Base-by-base conservation (phyloP, 805 yeast species). In the Metschnikowia peoriensis region DNA sequence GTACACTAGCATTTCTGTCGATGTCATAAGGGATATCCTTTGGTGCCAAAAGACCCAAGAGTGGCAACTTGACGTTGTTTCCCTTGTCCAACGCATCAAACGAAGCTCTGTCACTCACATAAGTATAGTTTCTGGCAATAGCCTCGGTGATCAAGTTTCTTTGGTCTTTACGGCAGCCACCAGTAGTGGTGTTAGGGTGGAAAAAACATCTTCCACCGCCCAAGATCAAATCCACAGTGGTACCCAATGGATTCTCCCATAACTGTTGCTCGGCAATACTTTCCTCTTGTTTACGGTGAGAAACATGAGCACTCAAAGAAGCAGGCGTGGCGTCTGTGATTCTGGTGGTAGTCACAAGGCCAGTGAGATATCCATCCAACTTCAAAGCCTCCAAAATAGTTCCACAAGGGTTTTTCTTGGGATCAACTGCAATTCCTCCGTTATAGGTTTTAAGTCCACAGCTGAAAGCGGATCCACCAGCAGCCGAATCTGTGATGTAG, bases 251-350 rank as follows among this genome's bases (percentile, higher is more conserved):
- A 62, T 88, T 86, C 38, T 81, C 77, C 37, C 97, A 96, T 51
- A 91, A 66, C 65, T 89, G 94, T 56, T 91, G 97, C 62, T 82
- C 82, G 7, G 97, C 97, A 65, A 91, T 89, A 66, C 83, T 74
- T 64, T 87, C 91, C 67, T 90, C 96, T 71, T 86, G 88, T 59
- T 71, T 77, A 64, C 97, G 79, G 63, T 73, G 79, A 57, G 83
- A 84, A 14, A 79, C 93, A 66, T 91, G 97, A 3, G 96, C 62
- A 38, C 89, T 82, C 66, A 89, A 92, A 0, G 91, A 82, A 11
- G 96, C 97, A 0, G 97, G 97, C 0, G 97, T 92, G n/a, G 97
- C 97, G 67, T 91, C 97, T 7, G 97, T 89, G 57, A 91, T 81
- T 58, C 96, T 80, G 0, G 97, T 91, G 27, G 97, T 92, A 22